These are phyloP conservation scores for Stagonosporopsis vannaccii DNA, from an alignment of 2,329 filamentous ascomycete species.

Conservation along the genomic window DNA sequence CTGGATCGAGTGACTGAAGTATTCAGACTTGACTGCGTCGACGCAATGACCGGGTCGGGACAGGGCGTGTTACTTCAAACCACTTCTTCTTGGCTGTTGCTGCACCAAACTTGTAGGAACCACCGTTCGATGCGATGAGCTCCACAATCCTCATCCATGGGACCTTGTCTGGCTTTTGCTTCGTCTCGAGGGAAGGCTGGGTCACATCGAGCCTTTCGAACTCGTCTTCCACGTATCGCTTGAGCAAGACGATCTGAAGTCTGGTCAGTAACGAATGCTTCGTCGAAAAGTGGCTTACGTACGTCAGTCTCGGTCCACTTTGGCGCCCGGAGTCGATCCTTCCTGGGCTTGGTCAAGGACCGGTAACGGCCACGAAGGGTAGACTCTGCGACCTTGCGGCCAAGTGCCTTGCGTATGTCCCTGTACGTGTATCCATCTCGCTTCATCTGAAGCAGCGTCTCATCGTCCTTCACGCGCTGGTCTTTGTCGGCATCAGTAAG, in stretches of 20 bases:
- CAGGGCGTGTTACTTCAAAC: conserved; percentile 50
- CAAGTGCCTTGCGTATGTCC: conserved; percentile 64
- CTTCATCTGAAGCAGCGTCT: conserved; percentile 61
- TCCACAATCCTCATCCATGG: conserved; percentile 67
- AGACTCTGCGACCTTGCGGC: conserved; percentile 71
- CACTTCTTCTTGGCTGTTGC: conserved; percentile 70
- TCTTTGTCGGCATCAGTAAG: not conserved
- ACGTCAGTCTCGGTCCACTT: conserved; percentile 71
- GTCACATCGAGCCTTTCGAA: conserved; percentile 27
- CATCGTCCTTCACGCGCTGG: conserved; percentile 34
- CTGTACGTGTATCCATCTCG: conserved; percentile 68
- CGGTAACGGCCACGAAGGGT: conserved; percentile 74
- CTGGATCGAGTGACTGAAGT: not conserved
- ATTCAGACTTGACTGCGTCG: not conserved
- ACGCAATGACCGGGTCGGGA: not conserved
- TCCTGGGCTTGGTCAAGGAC: conserved; percentile 69
- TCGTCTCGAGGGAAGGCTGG: conserved; percentile 13
- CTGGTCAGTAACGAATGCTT: conserved; percentile 15
- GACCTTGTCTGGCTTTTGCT: conserved; percentile 51
- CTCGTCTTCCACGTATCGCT: conserved; percentile 30
- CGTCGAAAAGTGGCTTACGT: conserved; percentile 48
- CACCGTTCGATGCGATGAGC: conserved; percentile 60
- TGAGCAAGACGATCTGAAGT: conserved; percentile 35
- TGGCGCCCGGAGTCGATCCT: conserved; percentile 70
- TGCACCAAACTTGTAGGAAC: conserved; percentile 66